A percentile compares a stretch with the other conserved stretches of the same genome.
phyloP scores from a whole-genome alignment of 2,329 filamentous ascomycete species.

The Arthrobotrys conoides region DNA sequence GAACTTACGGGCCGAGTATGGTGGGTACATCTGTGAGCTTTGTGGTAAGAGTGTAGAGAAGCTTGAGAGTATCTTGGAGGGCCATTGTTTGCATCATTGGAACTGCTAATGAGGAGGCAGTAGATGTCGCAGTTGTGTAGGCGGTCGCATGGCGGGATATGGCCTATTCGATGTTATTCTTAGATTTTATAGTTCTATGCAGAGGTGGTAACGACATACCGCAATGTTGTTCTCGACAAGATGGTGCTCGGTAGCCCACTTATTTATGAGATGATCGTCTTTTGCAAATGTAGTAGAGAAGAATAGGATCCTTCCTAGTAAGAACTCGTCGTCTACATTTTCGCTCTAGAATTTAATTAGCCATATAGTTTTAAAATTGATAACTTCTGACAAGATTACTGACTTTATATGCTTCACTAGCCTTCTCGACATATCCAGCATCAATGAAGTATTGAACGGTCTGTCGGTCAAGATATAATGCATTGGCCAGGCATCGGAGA shows the following conservation, averaged over 20 bases:
- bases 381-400: background rate
- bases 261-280: conserved; percentile 73
- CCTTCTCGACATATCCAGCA: conserved; percentile 76
- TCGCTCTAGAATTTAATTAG: conserved; percentile 69
- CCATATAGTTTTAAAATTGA: background rate
- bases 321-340: conserved; percentile 86
- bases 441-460: conserved; percentile 82
- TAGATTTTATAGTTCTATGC: background rate
- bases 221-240: conserved; percentile 78
- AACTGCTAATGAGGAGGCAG: conserved; percentile 65
- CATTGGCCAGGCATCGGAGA: conserved; percentile 86
- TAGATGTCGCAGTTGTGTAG: conserved; percentile 66
- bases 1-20: conserved; percentile 39
- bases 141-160: conserved; percentile 78
- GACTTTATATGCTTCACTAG: conserved; percentile 78
- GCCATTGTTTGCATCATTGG: conserved; percentile 80
- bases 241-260: conserved; percentile 76
- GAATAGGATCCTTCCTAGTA: conserved; percentile 83
- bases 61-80: conserved; percentile 84
- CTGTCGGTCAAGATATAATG: conserved; percentile 78
- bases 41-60: conserved; percentile 85
- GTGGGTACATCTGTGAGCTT: conserved; percentile 37
- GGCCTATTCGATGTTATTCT: conserved; percentile 50
- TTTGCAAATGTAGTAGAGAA: conserved; percentile 82
- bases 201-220: conserved; percentile 57